These are phyloP conservation scores for Talaromyces marneffei DNA, from an alignment of 2,329 filamentous ascomycete genomes.

Conservation along the genomic window DNA sequence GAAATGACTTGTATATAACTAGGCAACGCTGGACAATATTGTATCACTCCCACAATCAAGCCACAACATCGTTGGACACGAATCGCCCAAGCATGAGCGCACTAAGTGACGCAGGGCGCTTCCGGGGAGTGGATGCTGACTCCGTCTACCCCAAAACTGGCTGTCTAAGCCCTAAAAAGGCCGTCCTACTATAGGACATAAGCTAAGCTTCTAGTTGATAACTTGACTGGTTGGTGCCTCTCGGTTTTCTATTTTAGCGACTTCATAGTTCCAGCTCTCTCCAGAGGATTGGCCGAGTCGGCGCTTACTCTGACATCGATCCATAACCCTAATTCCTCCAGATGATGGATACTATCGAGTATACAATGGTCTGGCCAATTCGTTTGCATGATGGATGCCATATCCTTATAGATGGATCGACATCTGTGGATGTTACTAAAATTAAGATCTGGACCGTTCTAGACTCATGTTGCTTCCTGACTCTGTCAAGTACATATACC, in stretches of 20 bases:
- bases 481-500: slow-evolving; percentile 4
- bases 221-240: background rate
- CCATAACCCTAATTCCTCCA: background rate
- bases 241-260: slow-evolving; percentile 9
- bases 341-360: background rate
- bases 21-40: background rate
- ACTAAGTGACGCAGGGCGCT: background rate
- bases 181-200: too few species aligned
- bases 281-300: slow-evolving; percentile 14
- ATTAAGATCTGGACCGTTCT: slow-evolving; percentile 6
- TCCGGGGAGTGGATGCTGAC: background rate
- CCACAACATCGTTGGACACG: background rate
- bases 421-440: background rate
- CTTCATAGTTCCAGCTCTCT: slow-evolving; percentile 10
- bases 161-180: background rate
- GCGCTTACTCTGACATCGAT: slow-evolving; percentile 12
- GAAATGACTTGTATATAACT: background rate
- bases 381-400: background rate
- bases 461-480: background rate
- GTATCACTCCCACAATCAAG: background rate
- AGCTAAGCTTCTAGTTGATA: background rate
- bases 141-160: background rate
- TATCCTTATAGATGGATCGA: background rate
- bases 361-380: background rate
- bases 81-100: background rate